phyloP scores from a whole-genome alignment of 2,329 filamentous ascomycete genomes.

The Tolypocladium sp. region DNA sequence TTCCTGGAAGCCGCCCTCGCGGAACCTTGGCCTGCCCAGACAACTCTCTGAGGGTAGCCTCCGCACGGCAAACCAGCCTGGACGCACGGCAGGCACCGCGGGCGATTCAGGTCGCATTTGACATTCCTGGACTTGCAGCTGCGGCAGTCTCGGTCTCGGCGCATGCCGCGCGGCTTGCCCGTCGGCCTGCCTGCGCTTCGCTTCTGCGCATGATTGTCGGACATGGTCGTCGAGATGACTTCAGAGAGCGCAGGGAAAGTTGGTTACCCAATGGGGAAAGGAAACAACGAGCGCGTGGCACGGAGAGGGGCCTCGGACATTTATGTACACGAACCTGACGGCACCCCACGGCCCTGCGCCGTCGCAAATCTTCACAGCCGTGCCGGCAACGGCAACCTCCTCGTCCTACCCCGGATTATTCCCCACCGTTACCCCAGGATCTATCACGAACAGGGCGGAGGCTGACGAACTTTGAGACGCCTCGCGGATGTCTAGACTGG shows the following conservation, averaged over 20 bases:
- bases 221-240: neutral
- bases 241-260: neutral
- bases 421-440: neutral
- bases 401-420: neutral
- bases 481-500: neutral
- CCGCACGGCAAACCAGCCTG: conserved; percentile 18
- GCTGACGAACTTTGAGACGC: neutral
- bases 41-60: conserved; percentile 20
- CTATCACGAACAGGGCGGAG: neutral
- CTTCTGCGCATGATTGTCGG: neutral
- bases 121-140: conserved; percentile 14
- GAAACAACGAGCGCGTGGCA: neutral
- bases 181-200: conserved; percentile 2
- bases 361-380: neutral
- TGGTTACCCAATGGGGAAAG: conserved; percentile 6
- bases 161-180: conserved; percentile 17
- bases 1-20: neutral
- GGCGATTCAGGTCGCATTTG: conserved; percentile 19
- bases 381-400: neutral
- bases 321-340: no score
- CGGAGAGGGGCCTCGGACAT: no score
- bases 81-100: conserved; percentile 15
- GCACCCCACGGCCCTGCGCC: no score
- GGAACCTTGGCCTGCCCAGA: conserved; percentile 14
- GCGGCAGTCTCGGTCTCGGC: conserved; percentile 17